Percentiles rank a stretch among this genome's conserved stretches.
Conservation (phyloP, 2,329 filamentous ascomycete genomes). For the Penicillium italicum region DNA sequence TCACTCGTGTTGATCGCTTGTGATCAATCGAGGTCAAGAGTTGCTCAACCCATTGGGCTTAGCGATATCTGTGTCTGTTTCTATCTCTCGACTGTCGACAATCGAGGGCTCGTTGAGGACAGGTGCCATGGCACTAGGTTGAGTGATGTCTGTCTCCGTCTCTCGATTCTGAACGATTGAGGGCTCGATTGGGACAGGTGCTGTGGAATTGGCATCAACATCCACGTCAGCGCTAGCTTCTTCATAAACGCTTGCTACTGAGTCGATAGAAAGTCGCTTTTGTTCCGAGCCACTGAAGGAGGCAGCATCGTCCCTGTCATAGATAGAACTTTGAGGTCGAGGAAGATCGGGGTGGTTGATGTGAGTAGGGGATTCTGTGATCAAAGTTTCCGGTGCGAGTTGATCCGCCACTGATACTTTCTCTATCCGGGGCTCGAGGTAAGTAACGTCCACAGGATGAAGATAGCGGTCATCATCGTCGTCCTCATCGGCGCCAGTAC, state of each 20-base stretch:
- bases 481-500: background rate
- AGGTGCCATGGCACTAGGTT: background rate
- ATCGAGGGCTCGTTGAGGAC: background rate
- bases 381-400: background rate
- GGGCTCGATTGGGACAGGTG: background rate
- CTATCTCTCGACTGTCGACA: background rate
- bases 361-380: background rate
- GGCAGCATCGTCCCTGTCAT: slow-evolving; percentile 8
- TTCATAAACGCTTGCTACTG: slow-evolving; percentile 22
- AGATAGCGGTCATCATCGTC: slow-evolving; percentile 1
- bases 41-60: background rate
- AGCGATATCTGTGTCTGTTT: background rate
- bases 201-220: background rate
- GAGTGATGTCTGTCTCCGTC: background rate
- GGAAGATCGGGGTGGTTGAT: background rate
- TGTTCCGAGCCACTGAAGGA: slow-evolving; percentile 7
- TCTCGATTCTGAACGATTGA: background rate
- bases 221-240: slow-evolving; percentile 17
- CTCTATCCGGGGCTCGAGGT: slow-evolving; percentile 5
- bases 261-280: slow-evolving; percentile 18
- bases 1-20: slow-evolving; percentile 10
- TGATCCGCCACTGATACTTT: background rate
- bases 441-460: slow-evolving; percentile 8
- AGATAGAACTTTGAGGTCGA: slow-evolving; percentile 7
- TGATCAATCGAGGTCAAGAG: slow-evolving; percentile 5